Base-by-base conservation (phyloP, 163 green algal species). In the Coccomyxa subellipsoidea region DNA sequence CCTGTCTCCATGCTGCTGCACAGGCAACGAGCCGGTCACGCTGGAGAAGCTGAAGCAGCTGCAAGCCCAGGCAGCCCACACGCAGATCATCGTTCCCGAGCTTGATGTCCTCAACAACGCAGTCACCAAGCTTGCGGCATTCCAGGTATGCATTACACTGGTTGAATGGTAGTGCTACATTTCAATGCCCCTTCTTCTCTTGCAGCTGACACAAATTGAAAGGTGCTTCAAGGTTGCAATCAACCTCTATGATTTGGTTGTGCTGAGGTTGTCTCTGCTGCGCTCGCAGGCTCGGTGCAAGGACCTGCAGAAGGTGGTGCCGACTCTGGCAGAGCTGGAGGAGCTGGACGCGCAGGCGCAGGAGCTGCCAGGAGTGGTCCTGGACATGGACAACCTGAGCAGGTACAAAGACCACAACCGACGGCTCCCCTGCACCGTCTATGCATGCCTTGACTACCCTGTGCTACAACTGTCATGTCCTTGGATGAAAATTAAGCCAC, bases 81-180 rank as follows among this genome's bases (percentile, higher is more conserved):
- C 86, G 40, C 71, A 78, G 53, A 81, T 92, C 31, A 77, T 81
- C 21, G 87, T 92, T 81, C 83, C 88, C 21, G 88, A 92, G 72
- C 21, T 86, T 69, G 70, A 80, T 10, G 83, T 40, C n/a, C 83
- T 92, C 38, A 54, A 32, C 2, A 35, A 35, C 10, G 81, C 84
- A 0, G 32, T 91, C 77, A 77, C 82, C 15, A 39, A 70, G 8
- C 59, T 89, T 21, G 81, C 87, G 0, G 76, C 69, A 38, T 89
- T 85, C 87, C 86, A 88, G 78, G 59, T 79, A 7, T 38, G 3
- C n/a, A n/a, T n/a, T n/a, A n/a, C n/a, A n/a, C n/a, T n/a, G n/a
- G n/a, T n/a, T n/a, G n/a, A n/a, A n/a, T n/a, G n/a, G n/a, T n/a
- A n/a, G n/a, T n/a, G n/a, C n/a, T n/a, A n/a, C n/a, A n/a, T n/a